Conservation (phyloP, 2,329 filamentous ascomycete genomes). For the Westerdykella aurantiaca region DNA sequence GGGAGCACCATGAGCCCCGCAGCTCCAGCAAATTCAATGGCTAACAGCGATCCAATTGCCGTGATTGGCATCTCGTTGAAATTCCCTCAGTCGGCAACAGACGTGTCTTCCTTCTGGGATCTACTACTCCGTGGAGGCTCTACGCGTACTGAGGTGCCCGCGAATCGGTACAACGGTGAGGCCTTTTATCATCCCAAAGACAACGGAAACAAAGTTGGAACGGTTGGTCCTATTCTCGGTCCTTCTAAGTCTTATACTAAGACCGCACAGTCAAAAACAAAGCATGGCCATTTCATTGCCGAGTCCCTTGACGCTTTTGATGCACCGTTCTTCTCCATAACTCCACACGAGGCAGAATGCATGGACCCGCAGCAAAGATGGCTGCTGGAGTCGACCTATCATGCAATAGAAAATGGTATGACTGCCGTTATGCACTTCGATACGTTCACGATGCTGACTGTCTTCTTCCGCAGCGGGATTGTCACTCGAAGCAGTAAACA, state of each 20-base stretch:
- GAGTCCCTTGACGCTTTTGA: constrained; percentile 5
- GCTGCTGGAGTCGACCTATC: constrained; percentile 8
- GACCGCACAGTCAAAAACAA: not conserved
- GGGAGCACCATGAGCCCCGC: no score
- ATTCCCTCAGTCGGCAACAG: constrained; percentile 26
- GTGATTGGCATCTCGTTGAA: constrained; percentile 16
- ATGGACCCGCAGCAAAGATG: constrained; percentile 15
- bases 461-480: not conserved
- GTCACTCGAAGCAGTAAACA: not conserved
- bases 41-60: constrained; percentile 6
- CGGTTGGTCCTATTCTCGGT: no score
- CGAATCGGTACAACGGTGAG: constrained; percentile 26
- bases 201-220: constrained; percentile 5
- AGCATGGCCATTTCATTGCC: constrained; percentile 8
- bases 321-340: constrained; percentile 7
- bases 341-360: constrained; percentile 1
- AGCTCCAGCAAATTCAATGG: no score
- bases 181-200: constrained; percentile 11
- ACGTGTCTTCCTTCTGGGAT: constrained; percentile 31
- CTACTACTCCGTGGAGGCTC: constrained; percentile 21
- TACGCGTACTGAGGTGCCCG: constrained; percentile 20
- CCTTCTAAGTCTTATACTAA: no score
- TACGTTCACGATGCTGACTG: no score
- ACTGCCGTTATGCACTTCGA: no score
- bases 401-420: constrained; percentile 2